phyloP scores from a whole-genome alignment of 140 eudicot genomes.

The Ambrosia hybrid region DNA sequence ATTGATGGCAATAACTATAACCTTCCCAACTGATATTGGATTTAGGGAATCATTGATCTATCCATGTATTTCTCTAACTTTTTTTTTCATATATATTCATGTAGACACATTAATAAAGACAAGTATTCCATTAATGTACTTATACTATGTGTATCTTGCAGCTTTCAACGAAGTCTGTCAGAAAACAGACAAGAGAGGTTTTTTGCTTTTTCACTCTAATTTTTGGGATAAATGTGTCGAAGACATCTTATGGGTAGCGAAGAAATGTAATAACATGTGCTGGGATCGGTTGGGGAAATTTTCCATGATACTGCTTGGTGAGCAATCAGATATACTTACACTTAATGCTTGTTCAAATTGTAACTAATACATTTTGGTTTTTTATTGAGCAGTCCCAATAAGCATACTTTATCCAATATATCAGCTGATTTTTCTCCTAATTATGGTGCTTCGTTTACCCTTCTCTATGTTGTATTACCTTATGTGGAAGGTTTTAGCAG shows the following conservation, averaged over 20 bases:
- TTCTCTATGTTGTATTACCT: neutral
- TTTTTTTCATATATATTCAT: neutral
- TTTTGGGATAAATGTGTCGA: neutral
- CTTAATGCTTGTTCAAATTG: neutral
- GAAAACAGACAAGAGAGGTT: slow-evolving; percentile 9
- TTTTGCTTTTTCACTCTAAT: neutral
- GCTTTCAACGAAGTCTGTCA: neutral
- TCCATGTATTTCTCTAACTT: slow-evolving; percentile 1
- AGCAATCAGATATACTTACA: neutral
- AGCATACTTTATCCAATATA: neutral
- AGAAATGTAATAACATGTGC: neutral
- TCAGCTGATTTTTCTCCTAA: slow-evolving; percentile 4
- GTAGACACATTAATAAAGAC: neutral
- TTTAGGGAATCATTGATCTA: neutral
- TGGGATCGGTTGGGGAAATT: neutral
- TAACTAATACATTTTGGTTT: neutral
- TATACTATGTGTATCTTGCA: neutral
- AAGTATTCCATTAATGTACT: neutral
- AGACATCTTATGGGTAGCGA: slow-evolving; percentile 16
- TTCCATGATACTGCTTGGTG: slow-evolving; percentile 16
- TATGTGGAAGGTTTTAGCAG: slow-evolving; percentile 1
- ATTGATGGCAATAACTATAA: no score
- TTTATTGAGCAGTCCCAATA: neutral
- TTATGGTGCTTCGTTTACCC: neutral
- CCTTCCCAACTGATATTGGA: no score